A percentile compares a stretch with the other conserved stretches of the same genome.
phyloP scores from a whole-genome alignment of 2,329 filamentous ascomycete species.

The Hymenoscyphus repandus region DNA sequence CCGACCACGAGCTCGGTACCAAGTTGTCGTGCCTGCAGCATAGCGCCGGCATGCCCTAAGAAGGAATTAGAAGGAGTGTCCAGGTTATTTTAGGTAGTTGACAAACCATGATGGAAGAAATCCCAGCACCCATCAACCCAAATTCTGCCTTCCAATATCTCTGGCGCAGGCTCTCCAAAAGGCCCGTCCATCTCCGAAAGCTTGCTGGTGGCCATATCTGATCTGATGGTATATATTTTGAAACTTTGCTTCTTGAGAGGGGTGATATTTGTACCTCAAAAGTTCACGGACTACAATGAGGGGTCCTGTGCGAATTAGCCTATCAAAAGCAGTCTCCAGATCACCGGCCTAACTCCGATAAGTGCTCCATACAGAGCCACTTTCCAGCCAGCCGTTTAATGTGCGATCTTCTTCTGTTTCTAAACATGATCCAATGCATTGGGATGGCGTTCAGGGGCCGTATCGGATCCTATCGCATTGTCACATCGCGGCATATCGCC shows the following conservation, averaged over 20 bases:
- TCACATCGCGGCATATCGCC: no score
- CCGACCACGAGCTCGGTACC: conserved; percentile 86
- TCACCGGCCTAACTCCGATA: no score
- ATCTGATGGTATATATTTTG: background rate
- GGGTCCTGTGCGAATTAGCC: no score
- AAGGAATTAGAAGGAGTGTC: conserved; percentile 2
- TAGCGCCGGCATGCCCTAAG: conserved; percentile 87
- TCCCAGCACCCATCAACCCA: conserved; percentile 99
- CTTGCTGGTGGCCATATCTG: background rate
- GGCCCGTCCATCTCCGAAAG: conserved; percentile 20
- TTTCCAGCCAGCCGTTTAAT: no score
- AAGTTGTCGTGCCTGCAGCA: conserved; percentile 90
- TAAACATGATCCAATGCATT: no score
- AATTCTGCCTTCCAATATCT: conserved; percentile 60
- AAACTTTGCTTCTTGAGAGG: background rate
- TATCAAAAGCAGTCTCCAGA: no score
- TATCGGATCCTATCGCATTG: no score
- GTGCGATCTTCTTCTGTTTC: no score
- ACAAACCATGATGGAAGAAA: conserved; percentile 89
- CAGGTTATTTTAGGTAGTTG: background rate
- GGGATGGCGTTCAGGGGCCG: no score
- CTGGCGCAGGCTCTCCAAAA: conserved; percentile 27
- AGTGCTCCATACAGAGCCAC: no score
- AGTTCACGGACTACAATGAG: no score
- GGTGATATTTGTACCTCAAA: no score